These are phyloP conservation scores for Craspedostauros australis DNA, from an alignment of 108 stramenopile genomes.

Conservation along the genomic window DNA sequence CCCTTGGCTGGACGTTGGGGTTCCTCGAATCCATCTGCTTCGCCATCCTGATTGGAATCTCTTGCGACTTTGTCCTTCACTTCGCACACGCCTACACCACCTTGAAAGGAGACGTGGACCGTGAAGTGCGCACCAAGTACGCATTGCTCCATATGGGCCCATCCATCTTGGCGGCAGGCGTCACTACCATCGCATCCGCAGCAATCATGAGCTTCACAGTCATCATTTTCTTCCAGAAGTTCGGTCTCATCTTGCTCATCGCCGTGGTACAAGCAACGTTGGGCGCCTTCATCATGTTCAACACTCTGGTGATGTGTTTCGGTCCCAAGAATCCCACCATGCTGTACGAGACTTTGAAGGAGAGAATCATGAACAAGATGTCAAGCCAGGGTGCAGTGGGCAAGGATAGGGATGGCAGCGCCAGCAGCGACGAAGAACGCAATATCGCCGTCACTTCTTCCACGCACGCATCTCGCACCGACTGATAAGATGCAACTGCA, in stretches of 20 bases:
- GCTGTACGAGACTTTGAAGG: background rate
- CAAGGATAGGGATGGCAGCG: no score
- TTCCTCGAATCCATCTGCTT: conserved; percentile 45
- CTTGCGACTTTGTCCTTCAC: conserved; percentile 52
- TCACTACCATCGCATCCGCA: conserved; percentile 41
- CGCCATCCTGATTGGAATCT: conserved; percentile 51
- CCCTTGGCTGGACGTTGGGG: conserved; percentile 46
- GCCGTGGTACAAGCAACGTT: conserved; percentile 32
- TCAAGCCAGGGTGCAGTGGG: no score
- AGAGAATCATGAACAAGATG: no score
- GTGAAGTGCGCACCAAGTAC: conserved; percentile 27
- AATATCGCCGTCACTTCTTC: no score
- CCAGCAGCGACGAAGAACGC: no score
- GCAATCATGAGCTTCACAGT: conserved; percentile 41
- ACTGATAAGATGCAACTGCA: no score
- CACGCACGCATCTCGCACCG: no score
- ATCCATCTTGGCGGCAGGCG: conserved; percentile 38
- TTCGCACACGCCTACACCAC: conserved; percentile 42
- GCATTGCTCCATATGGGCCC: conserved; percentile 51
- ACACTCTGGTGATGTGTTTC: conserved; percentile 20
- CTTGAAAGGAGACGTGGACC: conserved; percentile 20
- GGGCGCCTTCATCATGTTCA: conserved; percentile 32
- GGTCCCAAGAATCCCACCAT: conserved; percentile 25
- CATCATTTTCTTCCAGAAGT: conserved; percentile 18
- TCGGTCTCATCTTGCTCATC: conserved; percentile 28